These are phyloP conservation scores for Beverwykella pulmonaria DNA, from an alignment of 495 filamentous ascomycete genomes.

Conservation along the genomic window DNA sequence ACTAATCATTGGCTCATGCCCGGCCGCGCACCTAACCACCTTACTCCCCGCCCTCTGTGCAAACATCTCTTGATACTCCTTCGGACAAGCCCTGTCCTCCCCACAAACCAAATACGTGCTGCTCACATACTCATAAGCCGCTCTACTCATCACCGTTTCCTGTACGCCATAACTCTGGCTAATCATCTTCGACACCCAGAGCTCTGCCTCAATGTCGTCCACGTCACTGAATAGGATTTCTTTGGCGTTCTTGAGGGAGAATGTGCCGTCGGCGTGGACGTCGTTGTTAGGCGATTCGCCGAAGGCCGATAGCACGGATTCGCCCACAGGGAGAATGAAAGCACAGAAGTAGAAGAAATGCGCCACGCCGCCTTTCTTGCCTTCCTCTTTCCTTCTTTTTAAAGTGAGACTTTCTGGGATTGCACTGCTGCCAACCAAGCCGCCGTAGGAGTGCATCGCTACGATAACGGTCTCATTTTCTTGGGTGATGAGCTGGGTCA, in stretches of 20 bases:
- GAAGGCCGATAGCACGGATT: slow-evolving; percentile 12
- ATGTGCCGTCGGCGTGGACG: slow-evolving; percentile 24
- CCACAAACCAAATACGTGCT: slow-evolving; percentile 45
- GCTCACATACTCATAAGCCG: slow-evolving; percentile 43
- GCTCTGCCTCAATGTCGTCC: background rate
- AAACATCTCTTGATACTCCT: slow-evolving; percentile 36
- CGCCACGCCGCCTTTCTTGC: slow-evolving; percentile 15
- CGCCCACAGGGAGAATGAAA: slow-evolving; percentile 10
- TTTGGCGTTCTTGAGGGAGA: slow-evolving; percentile 18
- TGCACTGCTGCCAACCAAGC: slow-evolving; percentile 20
- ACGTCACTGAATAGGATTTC: slow-evolving; percentile 35
- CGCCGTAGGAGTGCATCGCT: slow-evolving; percentile 34
- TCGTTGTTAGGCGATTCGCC: slow-evolving; percentile 40
- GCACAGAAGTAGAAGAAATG: slow-evolving; percentile 18
- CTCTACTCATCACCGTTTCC: slow-evolving; percentile 35
- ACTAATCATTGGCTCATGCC: slow-evolving; percentile 44
- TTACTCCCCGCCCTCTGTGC: slow-evolving; percentile 30
- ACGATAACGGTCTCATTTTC: slow-evolving; percentile 12
- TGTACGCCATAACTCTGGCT: slow-evolving; percentile 34
- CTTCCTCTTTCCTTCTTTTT: background rate
- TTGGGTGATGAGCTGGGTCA: background rate
- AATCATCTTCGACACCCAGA: slow-evolving; percentile 35
- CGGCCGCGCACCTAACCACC: slow-evolving; percentile 38
- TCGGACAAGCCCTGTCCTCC: slow-evolving; percentile 33
- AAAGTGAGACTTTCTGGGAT: slow-evolving; percentile 6